phyloP scores from a whole-genome alignment of 192 early-diverging fungal genomes.

The Entomortierella lignicola region DNA sequence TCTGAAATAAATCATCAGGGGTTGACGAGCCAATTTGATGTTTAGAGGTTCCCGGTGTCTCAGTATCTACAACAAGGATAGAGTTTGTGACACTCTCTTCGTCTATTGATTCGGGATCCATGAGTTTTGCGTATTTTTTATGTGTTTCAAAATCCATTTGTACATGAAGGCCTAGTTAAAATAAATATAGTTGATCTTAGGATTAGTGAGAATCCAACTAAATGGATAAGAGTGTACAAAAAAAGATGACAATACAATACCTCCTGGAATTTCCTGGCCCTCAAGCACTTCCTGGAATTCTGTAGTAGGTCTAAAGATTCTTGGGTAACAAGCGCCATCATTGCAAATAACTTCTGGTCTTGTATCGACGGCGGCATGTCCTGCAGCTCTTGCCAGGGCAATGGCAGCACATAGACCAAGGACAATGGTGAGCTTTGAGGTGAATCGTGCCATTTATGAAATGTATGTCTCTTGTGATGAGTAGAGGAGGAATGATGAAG shows the following conservation, averaged over 20 bases:
- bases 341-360: conserved; percentile 37
- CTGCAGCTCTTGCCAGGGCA: conserved; percentile 29
- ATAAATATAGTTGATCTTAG: neutral
- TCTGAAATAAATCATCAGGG: neutral
- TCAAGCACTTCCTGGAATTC: conserved; percentile 68
- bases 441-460: conserved; percentile 28
- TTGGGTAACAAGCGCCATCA: conserved; percentile 66
- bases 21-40: conserved; percentile 19
- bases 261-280: conserved; percentile 71
- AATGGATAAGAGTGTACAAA: neutral
- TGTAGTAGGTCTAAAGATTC: conserved; percentile 65
- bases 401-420: conserved; percentile 43
- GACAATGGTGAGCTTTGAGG: conserved; percentile 39
- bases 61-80: conserved; percentile 47
- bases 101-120: conserved; percentile 41
- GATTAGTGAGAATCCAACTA: neutral
- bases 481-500: neutral
- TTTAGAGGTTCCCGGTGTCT: conserved; percentile 36
- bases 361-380: conserved; percentile 22
- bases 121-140: conserved; percentile 65
- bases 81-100: conserved; percentile 23
- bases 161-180: conserved; percentile 64
- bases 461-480: neutral
- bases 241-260: conserved; percentile 3
- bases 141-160: conserved; percentile 72